Base-by-base conservation (phyloP, 163 green algal genomes). In the Scenedesmus sp. region DNA sequence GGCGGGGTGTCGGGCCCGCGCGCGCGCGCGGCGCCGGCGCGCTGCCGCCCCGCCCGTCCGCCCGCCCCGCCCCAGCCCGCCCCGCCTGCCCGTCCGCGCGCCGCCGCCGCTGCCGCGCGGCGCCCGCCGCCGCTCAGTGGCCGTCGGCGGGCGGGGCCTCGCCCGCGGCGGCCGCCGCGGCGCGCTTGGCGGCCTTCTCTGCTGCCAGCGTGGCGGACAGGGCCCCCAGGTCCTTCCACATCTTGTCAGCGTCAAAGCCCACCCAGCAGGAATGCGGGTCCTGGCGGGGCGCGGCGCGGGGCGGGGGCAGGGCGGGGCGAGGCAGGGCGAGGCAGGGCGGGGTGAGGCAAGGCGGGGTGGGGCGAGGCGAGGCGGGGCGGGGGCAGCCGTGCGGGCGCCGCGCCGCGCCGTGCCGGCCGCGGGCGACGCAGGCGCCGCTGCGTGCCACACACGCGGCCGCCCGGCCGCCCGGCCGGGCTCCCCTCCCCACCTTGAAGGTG, bases 201-300 rank as follows among this genome's bases (percentile, higher is more conserved):
- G 56, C 56, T 28, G 56, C 42, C 13, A 78, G 13, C 14, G 17
- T 50, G 1, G 34, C 54, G 18, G 39, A 47, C 3, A 90, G 77
- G 15, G 28, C 22, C 0, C 50, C 73, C 31, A 90, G 69, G 83
- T 90, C 74, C 24, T 63, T 33, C 3, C 77, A 66, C 86, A 90
- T 90, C 74, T 84, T 69, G 7, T 82, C 22, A 4, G 81, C 15
- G 36, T 89, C 48, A 72, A 90, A 90, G 36, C 60, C 83, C 50
- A 75, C 54, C 86, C 86, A 90, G 14, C 83, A 85, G 2, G 15
- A 26, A 75, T 90, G 86, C 22, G 20, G 3, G 42, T 71, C 18
- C 80, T 85, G 79, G 29, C 36, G 13, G 29, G 4, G 24, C 31
- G 39, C 22, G 42, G 22, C 9, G 31, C 36, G 3, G 3, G 5